Conservation (phyloP, 2,329 filamentous ascomycete species). For the Bisporella sp. region DNA sequence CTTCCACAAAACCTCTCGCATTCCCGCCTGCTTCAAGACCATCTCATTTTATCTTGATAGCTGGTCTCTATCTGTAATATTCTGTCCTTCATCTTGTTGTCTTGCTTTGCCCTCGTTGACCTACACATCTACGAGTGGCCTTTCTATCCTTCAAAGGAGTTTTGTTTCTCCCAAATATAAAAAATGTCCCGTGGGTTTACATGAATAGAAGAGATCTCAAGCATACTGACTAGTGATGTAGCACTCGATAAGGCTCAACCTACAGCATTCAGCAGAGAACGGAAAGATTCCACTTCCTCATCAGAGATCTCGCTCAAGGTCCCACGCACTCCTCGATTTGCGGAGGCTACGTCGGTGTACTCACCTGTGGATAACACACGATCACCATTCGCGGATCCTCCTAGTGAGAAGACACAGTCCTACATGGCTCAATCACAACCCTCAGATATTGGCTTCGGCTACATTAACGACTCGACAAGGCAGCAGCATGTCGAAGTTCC, state of each 20-base stretch:
- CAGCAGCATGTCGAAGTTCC: slow-evolving; percentile 53
- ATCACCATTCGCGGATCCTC: slow-evolving; percentile 54
- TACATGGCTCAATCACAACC: slow-evolving; percentile 61
- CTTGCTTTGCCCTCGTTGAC: slow-evolving; percentile 3
- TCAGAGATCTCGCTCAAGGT: slow-evolving; percentile 43
- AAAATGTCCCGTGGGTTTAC: slow-evolving; percentile 18
- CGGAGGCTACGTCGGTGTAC: slow-evolving; percentile 72
- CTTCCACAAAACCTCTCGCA: background rate
- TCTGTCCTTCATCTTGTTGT: slow-evolving; percentile 17
- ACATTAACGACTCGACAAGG: slow-evolving; percentile 55
- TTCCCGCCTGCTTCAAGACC: background rate
- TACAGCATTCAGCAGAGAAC: slow-evolving; percentile 17
- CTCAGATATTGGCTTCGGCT: slow-evolving; percentile 87
- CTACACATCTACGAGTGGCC: slow-evolving; percentile 5
- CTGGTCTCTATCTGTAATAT: slow-evolving; percentile 29
- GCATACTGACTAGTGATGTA: slow-evolving; percentile 13
- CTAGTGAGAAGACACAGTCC: slow-evolving; percentile 32
- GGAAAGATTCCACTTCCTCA: slow-evolving; percentile 38
- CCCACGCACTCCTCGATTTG: slow-evolving; percentile 71
- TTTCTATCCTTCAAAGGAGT: background rate
- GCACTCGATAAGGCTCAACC: slow-evolving; percentile 23
- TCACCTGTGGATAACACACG: slow-evolving; percentile 59
- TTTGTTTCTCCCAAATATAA: slow-evolving; percentile 6
- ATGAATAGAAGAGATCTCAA: slow-evolving; percentile 3
- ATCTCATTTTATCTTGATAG: slow-evolving; percentile 23